Base-by-base conservation (phyloP, 129 eudicot species). In the Artemisia tridentata region DNA sequence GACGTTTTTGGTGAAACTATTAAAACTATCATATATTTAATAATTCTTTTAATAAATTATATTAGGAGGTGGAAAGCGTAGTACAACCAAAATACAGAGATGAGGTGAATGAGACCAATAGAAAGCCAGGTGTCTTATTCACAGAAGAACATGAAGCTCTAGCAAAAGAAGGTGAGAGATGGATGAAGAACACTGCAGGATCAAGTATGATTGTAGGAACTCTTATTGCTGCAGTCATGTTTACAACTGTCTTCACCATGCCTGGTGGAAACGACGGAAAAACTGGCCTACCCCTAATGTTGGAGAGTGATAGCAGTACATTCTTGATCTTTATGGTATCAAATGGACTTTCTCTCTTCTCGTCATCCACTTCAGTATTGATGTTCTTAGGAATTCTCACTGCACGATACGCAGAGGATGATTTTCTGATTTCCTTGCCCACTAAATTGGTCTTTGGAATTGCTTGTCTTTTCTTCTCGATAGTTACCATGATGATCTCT, bases 181-280 rank as follows among this genome's bases (percentile, higher is more conserved):
- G 87, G 91, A 82, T 82, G 87, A 83, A 86, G 73, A 77, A 82
- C 67, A 86, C 87, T 1, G 83, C 87, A 25, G 83, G 81, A 34
- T 86, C 91, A 56, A 70, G 91, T 74, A 82, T 83, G 87, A 71
- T 86, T 8, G 87, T 83, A 1, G 87, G 82, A 58, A 80, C 87
- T 31, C 87, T 86, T 6, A 80, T 85, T 4, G 84, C 90, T 18
- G 84, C 90, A 8, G 90, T 85, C 70, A 80, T 82, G 84, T 85
- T 86, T 59, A 78, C 91, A 34, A 80, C 87, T 17, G 85, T 83
- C 47, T 82, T 86, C 53, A 82, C 91, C 4, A 72, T 82, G 17
- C 91, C 91, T 31, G 91, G 87, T 18, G 91, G 87, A 19, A 82
- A 64, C 43, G 50, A 83, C 8, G 55, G 34, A 0, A 18, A 11